These are phyloP conservation scores for Tripidium arundinaceum DNA, from an alignment of 202 grass and related monocot genomes.

Conservation along the genomic window DNA sequence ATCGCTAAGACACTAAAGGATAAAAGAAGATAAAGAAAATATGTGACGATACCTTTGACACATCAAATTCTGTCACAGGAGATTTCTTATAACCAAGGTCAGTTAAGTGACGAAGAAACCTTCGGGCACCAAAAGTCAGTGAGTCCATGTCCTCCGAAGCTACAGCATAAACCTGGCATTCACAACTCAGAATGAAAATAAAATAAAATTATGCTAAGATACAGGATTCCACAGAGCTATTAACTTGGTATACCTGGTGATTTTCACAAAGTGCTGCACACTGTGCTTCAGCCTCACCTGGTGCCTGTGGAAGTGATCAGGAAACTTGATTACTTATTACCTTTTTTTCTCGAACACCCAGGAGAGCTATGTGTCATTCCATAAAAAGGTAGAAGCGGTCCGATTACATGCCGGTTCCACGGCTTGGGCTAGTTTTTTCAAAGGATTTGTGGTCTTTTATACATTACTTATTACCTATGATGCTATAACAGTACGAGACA, in stretches of 20 bases:
- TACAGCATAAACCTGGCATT: slow-evolving; percentile 67
- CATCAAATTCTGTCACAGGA: slow-evolving; percentile 85
- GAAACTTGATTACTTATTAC: slow-evolving; percentile 1
- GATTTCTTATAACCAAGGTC: slow-evolving; percentile 77
- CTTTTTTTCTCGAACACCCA: background rate
- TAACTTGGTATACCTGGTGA: slow-evolving; percentile 50
- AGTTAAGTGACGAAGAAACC: slow-evolving; percentile 84
- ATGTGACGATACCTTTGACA: slow-evolving; percentile 54
- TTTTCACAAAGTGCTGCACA: slow-evolving; percentile 86
- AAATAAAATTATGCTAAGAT: slow-evolving; percentile 13
- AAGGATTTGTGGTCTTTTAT: too few relatives aligned
- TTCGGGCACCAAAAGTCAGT: slow-evolving; percentile 73
- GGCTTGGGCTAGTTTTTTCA: too few relatives aligned
- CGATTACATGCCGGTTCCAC: background rate
- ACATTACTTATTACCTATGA: too few relatives aligned
- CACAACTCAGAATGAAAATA: slow-evolving; percentile 31
- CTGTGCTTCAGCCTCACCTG: slow-evolving; percentile 90
- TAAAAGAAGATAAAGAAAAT: background rate
- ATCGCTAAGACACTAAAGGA: background rate
- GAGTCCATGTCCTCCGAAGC: slow-evolving; percentile 96
- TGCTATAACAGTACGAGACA: too few relatives aligned
- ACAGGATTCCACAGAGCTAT: background rate
- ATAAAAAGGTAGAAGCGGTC: background rate
- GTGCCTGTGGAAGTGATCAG: slow-evolving; percentile 43
- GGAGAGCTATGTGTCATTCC: background rate